These are phyloP conservation scores for Phascolomyces articulosus DNA, from an alignment of 371 early-diverging fungal genomes.

Conservation along the genomic window DNA sequence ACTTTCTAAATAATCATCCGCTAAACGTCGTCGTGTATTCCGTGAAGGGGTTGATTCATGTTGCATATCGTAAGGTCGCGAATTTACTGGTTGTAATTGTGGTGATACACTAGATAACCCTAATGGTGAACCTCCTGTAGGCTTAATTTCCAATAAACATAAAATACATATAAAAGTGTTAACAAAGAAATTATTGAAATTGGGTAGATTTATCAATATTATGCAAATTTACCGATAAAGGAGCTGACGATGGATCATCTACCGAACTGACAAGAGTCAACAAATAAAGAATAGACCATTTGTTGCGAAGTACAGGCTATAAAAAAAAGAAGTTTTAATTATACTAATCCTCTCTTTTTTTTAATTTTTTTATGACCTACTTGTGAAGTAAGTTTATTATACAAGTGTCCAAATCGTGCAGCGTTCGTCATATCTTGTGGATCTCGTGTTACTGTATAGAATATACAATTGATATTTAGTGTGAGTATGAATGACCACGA, in stretches of 20 bases:
- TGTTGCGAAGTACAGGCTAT: conserved; percentile 53
- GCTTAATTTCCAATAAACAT: too few species aligned
- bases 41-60: conserved; percentile 14
- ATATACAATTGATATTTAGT: background rate
- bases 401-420: conserved; percentile 67
- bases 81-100: conserved; percentile 30
- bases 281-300: conserved; percentile 79
- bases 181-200: too few species aligned
- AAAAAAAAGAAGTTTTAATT: background rate
- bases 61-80: conserved; percentile 28
- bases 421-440: conserved; percentile 56
- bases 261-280: conserved; percentile 59
- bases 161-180: too few species aligned
- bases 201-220: too few species aligned
- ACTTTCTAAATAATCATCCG: conserved; percentile 18
- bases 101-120: conserved; percentile 26
- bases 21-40: conserved; percentile 38
- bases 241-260: conserved; percentile 16
- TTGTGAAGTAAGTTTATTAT: conserved; percentile 60
- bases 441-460: conserved; percentile 47
- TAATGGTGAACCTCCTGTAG: conserved; percentile 4
- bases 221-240: background rate
- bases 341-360: background rate
- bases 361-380: conserved; percentile 27
- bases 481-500: background rate